Percentiles rank a stretch among this genome's conserved stretches.
phyloP scores from a whole-genome alignment of 2,329 filamentous ascomycete genomes.

The Calonectria pteridis region DNA sequence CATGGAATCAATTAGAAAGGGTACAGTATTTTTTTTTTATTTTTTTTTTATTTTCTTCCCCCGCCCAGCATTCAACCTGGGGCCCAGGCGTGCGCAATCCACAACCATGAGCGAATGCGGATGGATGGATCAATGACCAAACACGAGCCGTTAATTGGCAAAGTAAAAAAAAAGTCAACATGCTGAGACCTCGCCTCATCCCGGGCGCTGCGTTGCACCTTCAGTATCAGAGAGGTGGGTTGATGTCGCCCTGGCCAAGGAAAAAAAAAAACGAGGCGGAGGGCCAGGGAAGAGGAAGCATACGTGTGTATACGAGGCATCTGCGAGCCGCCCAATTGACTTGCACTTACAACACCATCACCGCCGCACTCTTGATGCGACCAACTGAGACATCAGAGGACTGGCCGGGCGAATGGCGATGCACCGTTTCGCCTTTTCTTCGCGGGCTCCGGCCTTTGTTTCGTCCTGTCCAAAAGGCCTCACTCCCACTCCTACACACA shows the following conservation, averaged over 20 bases:
- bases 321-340: not conserved
- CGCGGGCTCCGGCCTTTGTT: not conserved
- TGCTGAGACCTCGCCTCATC: not conserved
- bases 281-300: not conserved
- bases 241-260: not conserved
- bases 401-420: not conserved
- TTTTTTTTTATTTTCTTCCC: not conserved
- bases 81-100: not conserved
- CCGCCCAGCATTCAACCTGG: not conserved
- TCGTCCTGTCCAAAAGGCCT: constrained; percentile 10
- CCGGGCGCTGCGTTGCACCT: constrained; percentile 1
- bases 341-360: not conserved
- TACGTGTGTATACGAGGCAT: constrained; percentile 4
- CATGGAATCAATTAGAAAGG: not conserved
- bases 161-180: not conserved
- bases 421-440: not conserved
- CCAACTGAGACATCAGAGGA: not conserved
- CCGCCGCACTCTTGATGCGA: not conserved
- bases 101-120: not conserved
- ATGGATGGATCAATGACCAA: not conserved
- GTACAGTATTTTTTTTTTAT: not conserved
- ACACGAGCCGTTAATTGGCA: constrained; percentile 7
- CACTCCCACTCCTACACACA: not conserved
- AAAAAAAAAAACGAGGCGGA: constrained; percentile 5
- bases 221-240: constrained; percentile 3